Percentiles rank a stretch among this genome's conserved stretches.
Evolutionary conservation across 257 asterid species (phyloP).

Genomic region (Plectranthus barbatus): DNA sequence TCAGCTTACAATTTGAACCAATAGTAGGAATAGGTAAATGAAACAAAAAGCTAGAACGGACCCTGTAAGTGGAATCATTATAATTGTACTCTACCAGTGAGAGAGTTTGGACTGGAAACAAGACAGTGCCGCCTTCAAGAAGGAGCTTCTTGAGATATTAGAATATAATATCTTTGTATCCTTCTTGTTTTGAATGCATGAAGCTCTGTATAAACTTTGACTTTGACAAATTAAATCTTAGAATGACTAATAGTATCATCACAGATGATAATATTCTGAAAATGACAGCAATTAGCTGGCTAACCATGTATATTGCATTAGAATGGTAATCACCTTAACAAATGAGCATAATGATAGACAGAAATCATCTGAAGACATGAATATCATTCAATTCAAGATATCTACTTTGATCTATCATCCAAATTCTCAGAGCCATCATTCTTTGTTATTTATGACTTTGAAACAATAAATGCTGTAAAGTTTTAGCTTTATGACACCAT

Average conservation of each 20-base stretch:
- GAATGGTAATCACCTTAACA: neutral
- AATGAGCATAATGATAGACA: neutral
- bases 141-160: neutral
- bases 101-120: neutral
- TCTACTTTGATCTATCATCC: neutral
- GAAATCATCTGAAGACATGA: neutral
- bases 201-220: neutral
- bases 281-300: neutral
- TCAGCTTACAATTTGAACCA: neutral
- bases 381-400: neutral
- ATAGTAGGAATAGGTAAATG: neutral
- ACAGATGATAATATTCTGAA: no score
- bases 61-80: neutral
- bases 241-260: neutral
- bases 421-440: neutral
- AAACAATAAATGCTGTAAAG: neutral
- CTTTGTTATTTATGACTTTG: neutral
- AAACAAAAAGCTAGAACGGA: neutral
- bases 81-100: neutral
- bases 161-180: no score
- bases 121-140: neutral
- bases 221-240: neutral
- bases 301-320: no score
- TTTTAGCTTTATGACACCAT: neutral
- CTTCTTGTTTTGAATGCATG: no score